Conservation (phyloP, 2,329 filamentous ascomycete species). For the Colletotrichum musae region DNA sequence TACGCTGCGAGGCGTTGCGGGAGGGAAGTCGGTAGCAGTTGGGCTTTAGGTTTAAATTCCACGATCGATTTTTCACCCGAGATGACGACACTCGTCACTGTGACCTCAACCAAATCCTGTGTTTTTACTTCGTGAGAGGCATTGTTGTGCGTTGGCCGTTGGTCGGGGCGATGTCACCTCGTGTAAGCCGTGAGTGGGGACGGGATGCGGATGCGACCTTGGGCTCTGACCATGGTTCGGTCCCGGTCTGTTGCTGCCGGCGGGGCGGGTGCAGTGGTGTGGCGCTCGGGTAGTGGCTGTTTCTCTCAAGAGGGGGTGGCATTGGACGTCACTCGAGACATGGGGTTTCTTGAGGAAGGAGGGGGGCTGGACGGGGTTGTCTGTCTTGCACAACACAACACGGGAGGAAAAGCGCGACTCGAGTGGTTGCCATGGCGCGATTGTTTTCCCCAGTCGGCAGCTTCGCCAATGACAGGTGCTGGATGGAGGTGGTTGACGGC, state of each 20-base stretch:
- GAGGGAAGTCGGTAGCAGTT: not conserved
- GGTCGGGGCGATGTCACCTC: slow-evolving; percentile 15
- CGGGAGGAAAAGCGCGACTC: no score
- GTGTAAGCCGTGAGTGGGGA: slow-evolving; percentile 18
- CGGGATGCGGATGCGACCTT: slow-evolving; percentile 5
- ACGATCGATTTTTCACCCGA: not conserved
- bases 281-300: not conserved
- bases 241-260: not conserved
- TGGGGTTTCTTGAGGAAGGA: no score
- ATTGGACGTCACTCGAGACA: no score
- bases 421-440: no score
- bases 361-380: no score
- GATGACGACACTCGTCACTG: not conserved
- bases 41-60: not conserved
- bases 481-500: no score
- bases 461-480: no score
- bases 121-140: not conserved
- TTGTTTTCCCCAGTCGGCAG: no score
- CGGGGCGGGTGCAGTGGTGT: not conserved
- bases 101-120: not conserved
- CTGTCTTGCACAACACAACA: no score
- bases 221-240: not conserved
- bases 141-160: slow-evolving; percentile 6
- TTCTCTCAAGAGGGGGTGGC: no score
- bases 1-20: not conserved